Conservation (phyloP, 75 land plant species). For the Pseudotsuga menziesii region DNA sequence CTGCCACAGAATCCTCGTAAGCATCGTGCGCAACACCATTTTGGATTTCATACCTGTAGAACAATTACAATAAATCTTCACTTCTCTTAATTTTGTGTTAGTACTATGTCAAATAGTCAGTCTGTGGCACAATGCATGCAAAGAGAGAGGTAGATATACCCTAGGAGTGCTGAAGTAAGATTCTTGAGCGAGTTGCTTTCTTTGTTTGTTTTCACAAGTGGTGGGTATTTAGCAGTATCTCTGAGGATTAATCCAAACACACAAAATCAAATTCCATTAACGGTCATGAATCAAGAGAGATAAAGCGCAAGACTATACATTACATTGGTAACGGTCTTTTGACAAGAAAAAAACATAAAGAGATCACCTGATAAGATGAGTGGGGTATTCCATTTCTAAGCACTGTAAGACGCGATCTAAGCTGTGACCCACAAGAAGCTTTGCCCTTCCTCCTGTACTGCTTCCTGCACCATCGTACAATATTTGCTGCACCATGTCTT, state of each 20-base stretch:
- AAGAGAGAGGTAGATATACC: conserved; percentile 30
- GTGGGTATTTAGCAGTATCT: conserved; percentile 86
- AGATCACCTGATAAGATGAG: conserved; percentile 48
- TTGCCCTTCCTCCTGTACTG: conserved; percentile 28
- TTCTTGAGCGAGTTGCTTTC: conserved; percentile 87
- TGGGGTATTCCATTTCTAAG: conserved; percentile 51
- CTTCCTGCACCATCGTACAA: too few species aligned
- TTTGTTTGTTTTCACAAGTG: conserved; percentile 82
- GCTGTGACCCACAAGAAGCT: conserved; percentile 68
- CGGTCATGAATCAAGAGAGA: too few species aligned
- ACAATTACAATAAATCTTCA: too few species aligned
- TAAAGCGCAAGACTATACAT: too few species aligned
- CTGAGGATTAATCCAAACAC: conserved; percentile 18
- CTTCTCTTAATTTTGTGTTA: too few species aligned
- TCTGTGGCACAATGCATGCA: too few species aligned
- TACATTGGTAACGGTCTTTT: too few species aligned
- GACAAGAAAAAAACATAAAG: too few species aligned
- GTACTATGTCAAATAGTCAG: too few species aligned
- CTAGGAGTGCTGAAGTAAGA: conserved; percentile 75
- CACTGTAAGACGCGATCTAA: conserved; percentile 59
- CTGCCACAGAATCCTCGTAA: conserved; percentile 85
- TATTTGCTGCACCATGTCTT: too few species aligned
- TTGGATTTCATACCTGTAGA: conserved; percentile 73
- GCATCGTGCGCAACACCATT: conserved; percentile 64
- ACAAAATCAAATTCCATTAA: too few species aligned